A percentile compares a stretch with the other conserved stretches of the same genome.
These are phyloP conservation scores for Pseudofabraea citricarpa DNA, from an alignment of 2,329 filamentous ascomycete species.

Conservation along the genomic window DNA sequence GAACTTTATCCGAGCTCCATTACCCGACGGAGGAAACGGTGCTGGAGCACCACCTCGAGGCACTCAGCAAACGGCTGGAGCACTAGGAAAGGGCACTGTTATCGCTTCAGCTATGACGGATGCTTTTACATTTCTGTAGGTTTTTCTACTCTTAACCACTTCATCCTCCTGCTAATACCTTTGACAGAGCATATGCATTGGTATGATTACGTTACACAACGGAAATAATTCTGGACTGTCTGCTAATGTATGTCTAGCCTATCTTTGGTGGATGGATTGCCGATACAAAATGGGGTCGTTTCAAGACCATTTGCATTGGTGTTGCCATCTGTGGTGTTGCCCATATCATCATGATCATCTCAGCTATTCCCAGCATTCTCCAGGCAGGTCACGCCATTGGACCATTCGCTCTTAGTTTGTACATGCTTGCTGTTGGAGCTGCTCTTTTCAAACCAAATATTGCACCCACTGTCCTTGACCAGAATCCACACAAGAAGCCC, in stretches of 20 bases:
- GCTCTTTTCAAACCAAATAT: conserved; percentile 71
- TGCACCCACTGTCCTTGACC: conserved; percentile 56
- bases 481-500: conserved; percentile 37
- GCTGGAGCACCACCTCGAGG: conserved; percentile 17
- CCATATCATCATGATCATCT: conserved; percentile 34
- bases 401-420: conserved; percentile 30
- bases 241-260: conserved; percentile 23
- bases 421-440: conserved; percentile 29
- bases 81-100: conserved; percentile 51
- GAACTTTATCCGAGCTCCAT: conserved; percentile 57
- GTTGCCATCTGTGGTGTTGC: conserved; percentile 53
- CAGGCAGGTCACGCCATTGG: conserved; percentile 28
- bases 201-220: too few species aligned
- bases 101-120: conserved; percentile 47
- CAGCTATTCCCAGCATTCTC: conserved; percentile 26
- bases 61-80: conserved; percentile 40
- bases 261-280: conserved; percentile 50
- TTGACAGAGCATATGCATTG: too few species aligned
- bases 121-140: conserved; percentile 45
- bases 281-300: conserved; percentile 58
- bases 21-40: conserved; percentile 39
- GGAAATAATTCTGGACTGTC: too few species aligned
- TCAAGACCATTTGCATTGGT: conserved; percentile 49
- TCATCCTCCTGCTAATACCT: too few species aligned
- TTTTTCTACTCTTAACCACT: too few species aligned